Evolutionary conservation across 331 rosid genomes (phyloP), one percentile per base, ranked within the genome.

Genomic region (Malus hybrid): DNA sequence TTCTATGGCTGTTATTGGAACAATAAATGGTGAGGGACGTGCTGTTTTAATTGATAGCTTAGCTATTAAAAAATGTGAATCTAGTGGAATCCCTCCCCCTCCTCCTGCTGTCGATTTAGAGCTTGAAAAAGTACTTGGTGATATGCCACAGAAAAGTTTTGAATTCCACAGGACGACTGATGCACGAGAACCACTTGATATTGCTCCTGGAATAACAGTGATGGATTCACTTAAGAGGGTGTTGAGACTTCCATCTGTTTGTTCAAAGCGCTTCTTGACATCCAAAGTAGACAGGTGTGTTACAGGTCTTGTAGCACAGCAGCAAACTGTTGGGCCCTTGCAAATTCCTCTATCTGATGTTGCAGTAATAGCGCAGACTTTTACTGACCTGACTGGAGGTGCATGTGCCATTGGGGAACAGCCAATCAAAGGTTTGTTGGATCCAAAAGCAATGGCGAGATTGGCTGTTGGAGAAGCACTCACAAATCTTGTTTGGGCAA

Each of bases 341-440:
- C 98, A 93, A 73, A 89, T 93, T 76, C 77, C 97, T 20, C 88
- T 91, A 5, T 72, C 97, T 77, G 98, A 93, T 81, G 98, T 93
- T 74, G 98, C 89, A 65, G 97, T 93, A 56, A 93, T 81, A 64
- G 96, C 96, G 74, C 98, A 90, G 78, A 85, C 93, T 74, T 91
- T 81, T 80, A 83, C 87, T 4, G 87, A 79, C 67, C 56, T 90
- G 73, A 90, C 96, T 29, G 97, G 98, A 78, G 97, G 98, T 59
- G 98, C 98, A 16, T 89, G 96, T 80, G 97, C 97, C 65, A 88
- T 91, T 77, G 98, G 98, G 46, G 98, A 93, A 88, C 97, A 93
- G 50, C 97, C 97, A 74, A 80, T 88, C 77, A 93, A 93, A 86
- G 98, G 98, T 62, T 75, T 93, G 80, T 76, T 93, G 61, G 82